Evolutionary conservation across 495 filamentous ascomycete species (phyloP).

Genomic region (Massariosphaeria phaeospora): DNA sequence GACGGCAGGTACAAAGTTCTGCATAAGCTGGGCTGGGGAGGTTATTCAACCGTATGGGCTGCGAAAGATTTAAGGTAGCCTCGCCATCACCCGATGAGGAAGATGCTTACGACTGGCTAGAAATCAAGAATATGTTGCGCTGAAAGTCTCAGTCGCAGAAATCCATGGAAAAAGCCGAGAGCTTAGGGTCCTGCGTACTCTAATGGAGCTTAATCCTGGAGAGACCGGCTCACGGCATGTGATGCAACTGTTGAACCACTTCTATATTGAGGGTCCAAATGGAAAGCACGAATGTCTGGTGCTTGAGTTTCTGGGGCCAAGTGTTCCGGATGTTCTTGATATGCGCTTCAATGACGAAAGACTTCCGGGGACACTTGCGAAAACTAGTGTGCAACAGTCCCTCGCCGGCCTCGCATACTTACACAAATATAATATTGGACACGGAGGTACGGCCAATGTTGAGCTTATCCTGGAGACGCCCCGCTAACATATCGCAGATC

Average conservation of each 20-base stretch:
- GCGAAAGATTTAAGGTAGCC: slow-evolving; percentile 8
- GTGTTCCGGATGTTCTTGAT: slow-evolving; percentile 28
- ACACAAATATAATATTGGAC: slow-evolving; percentile 40
- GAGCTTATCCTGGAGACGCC: slow-evolving; percentile 22
- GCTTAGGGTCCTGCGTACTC: slow-evolving; percentile 5
- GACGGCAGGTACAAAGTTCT: slow-evolving; percentile 15
- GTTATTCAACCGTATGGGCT: slow-evolving; percentile 29
- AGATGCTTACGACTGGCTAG: slow-evolving; percentile 8
- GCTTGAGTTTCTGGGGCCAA: slow-evolving; percentile 38
- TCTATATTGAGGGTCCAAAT: slow-evolving; percentile 43
- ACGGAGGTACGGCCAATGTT: slow-evolving; percentile 39
- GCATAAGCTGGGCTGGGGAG: slow-evolving; percentile 27
- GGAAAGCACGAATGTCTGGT: slow-evolving; percentile 46
- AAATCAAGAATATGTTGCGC: slow-evolving; percentile 38
- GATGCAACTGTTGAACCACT: slow-evolving; percentile 41
- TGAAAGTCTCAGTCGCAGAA: slow-evolving; percentile 41
- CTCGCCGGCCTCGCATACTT: slow-evolving; percentile 33
- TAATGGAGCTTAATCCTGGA: slow-evolving; percentile 2
- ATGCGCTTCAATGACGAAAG: slow-evolving; percentile 5
- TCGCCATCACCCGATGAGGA: neutral
- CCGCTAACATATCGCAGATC: slow-evolving; percentile 2
- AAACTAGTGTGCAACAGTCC: slow-evolving; percentile 37
- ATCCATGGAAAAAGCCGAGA: slow-evolving; percentile 13
- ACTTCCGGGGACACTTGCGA: slow-evolving; percentile 31
- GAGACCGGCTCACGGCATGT: slow-evolving; percentile 31